Conservation (phyloP, 148 eudicot genomes). For the Diospyros lotus region DNA sequence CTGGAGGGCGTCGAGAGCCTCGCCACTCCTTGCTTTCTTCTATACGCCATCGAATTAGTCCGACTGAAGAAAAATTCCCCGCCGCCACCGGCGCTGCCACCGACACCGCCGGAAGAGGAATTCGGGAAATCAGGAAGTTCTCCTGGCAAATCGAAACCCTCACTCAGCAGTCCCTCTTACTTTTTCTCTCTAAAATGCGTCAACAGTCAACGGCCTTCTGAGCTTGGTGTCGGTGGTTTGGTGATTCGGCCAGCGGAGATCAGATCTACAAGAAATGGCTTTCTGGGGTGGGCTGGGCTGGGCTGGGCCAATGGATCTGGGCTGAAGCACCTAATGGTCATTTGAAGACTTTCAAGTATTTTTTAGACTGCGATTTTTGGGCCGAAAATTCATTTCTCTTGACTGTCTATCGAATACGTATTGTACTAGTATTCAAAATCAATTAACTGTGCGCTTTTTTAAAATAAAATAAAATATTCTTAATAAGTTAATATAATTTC, state of each 20-base stretch:
- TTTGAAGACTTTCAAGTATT: too few species aligned
- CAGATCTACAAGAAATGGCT: neutral
- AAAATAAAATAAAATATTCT: too few species aligned
- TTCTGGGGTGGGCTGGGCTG: too few species aligned
- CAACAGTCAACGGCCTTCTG: neutral
- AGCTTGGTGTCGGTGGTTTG: neutral
- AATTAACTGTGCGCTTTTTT: too few species aligned
- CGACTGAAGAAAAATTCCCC: neutral
- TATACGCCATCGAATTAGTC: constrained; percentile 25
- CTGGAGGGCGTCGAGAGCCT: constrained; percentile 1
- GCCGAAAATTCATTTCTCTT: too few species aligned
- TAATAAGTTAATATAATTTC: too few species aligned
- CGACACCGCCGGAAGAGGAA: neutral
- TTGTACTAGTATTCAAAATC: too few species aligned
- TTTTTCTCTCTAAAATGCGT: constrained; percentile 7
- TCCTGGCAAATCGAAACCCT: neutral
- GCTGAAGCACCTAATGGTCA: too few species aligned
- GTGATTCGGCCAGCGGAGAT: neutral
- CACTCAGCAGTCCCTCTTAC: neutral
- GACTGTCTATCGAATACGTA: too few species aligned
- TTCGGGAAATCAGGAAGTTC: neutral
- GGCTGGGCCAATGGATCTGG: too few species aligned
- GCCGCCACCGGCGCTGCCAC: neutral
- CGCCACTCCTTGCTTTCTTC: constrained; percentile 28
- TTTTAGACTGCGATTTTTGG: too few species aligned